Evolutionary conservation across 2,329 filamentous ascomycete genomes (phyloP).

Genomic region (Ceratocystis huliohia): DNA sequence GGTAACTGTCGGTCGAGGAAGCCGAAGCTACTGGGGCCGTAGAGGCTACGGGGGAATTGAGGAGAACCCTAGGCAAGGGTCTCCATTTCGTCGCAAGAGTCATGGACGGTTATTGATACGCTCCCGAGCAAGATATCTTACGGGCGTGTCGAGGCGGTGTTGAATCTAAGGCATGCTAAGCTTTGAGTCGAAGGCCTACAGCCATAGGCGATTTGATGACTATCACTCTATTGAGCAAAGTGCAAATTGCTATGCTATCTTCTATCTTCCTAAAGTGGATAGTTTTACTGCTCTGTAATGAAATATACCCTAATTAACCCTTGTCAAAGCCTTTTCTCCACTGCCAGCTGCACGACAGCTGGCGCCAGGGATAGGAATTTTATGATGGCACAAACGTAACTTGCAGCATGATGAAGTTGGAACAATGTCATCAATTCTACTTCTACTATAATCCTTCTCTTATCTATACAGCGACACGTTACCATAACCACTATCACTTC

Average conservation of each 20-base stretch:
- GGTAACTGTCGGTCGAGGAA: neutral
- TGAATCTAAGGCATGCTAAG: neutral
- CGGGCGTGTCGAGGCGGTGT: neutral
- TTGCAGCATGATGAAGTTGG: too few relatives aligned
- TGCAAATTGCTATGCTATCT: too few relatives aligned
- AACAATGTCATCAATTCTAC: neutral
- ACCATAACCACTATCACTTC: neutral
- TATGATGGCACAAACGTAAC: too few relatives aligned
- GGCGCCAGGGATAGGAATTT: too few relatives aligned
- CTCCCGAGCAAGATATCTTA: neutral
- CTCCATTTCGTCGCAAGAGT: constrained; percentile 25
- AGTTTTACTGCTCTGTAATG: too few relatives aligned
- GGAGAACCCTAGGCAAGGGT: constrained; percentile 11
- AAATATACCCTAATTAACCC: too few relatives aligned
- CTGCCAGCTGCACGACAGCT: neutral
- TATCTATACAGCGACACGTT: neutral
- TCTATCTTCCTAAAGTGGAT: too few relatives aligned
- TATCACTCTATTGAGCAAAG: too few relatives aligned
- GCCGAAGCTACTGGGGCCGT: neutral
- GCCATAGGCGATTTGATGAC: neutral
- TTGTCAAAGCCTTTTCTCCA: neutral
- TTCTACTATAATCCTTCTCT: too few relatives aligned
- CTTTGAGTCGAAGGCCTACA: neutral
- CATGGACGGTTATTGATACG: constrained; percentile 20
- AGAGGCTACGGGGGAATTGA: neutral